phyloP scores from a whole-genome alignment of 106 monocot species.

The Dendrobium officinale region DNA sequence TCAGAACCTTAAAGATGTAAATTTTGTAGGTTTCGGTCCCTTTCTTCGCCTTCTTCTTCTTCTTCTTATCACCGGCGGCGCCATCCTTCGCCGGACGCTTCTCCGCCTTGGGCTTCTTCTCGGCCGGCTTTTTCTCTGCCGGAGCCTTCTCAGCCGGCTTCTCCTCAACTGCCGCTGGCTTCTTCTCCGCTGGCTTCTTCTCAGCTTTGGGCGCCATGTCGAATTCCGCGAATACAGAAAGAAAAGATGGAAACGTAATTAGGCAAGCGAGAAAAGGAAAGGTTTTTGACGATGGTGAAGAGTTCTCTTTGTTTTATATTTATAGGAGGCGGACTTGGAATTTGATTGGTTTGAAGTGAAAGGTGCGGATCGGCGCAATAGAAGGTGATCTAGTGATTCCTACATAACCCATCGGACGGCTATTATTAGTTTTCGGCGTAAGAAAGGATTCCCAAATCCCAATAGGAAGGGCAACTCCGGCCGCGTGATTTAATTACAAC shows the following conservation, averaged over 20 bases:
- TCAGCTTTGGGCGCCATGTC: conserved; percentile 48
- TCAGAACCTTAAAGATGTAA: conserved; percentile 29
- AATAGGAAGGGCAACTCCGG: no score
- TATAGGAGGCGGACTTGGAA: neutral
- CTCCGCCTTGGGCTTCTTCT: conserved; percentile 37
- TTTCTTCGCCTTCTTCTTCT: conserved; percentile 10
- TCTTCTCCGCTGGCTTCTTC: conserved; percentile 57
- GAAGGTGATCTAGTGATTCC: neutral
- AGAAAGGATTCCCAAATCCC: no score
- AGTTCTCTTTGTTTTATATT: neutral
- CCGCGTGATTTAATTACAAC: no score
- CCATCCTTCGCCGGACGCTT: conserved; percentile 23
- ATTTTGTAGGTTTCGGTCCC: conserved; percentile 21
- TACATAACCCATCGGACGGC: neutral
- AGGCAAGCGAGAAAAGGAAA: neutral
- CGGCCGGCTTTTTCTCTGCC: conserved; percentile 27
- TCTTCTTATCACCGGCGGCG: conserved; percentile 2
- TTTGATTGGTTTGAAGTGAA: neutral
- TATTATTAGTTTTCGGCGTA: neutral
- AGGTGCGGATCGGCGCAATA: neutral
- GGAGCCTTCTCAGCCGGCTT: conserved; percentile 10
- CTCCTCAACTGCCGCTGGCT: conserved; percentile 19
- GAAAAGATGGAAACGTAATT: no score
- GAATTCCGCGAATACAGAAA: no score
- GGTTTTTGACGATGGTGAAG: neutral